phyloP scores from a whole-genome alignment of 352 stramenopile species.

The Aphanomyces cochlioides region DNA sequence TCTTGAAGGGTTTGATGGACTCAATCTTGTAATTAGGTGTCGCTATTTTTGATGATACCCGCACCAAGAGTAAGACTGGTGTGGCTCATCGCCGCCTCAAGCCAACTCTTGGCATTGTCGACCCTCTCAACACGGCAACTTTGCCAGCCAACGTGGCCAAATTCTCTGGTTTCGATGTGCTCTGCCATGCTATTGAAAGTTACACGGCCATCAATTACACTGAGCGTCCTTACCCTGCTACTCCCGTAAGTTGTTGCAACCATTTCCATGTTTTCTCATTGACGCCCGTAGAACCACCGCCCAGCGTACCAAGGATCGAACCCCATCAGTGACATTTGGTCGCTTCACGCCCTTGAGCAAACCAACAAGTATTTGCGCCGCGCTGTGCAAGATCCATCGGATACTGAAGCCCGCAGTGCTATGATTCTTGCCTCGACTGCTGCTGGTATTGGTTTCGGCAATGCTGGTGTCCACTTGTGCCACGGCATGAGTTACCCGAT shows the following conservation, averaged over 20 bases:
- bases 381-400: constrained; percentile 32
- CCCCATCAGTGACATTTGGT: constrained; percentile 47
- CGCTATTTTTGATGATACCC: constrained; percentile 47
- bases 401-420: constrained; percentile 39
- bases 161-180: constrained; percentile 46
- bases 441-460: constrained; percentile 49
- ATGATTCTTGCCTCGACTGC: constrained; percentile 42
- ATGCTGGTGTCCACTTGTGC: constrained; percentile 48
- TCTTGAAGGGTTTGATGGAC: not conserved
- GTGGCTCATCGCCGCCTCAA: constrained; percentile 42
- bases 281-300: constrained; percentile 19
- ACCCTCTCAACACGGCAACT: constrained; percentile 42
- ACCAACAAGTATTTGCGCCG: constrained; percentile 37
- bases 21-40: constrained; percentile 31
- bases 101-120: constrained; percentile 46
- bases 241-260: constrained; percentile 26
- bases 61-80: constrained; percentile 43
- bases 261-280: not conserved
- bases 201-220: constrained; percentile 44
- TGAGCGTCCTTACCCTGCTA: constrained; percentile 34
- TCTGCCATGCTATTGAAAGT: constrained; percentile 48
- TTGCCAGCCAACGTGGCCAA: constrained; percentile 37
- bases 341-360: constrained; percentile 40
- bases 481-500: constrained; percentile 49
- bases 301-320: constrained; percentile 48